Base-by-base conservation (phyloP, 192 early-diverging fungal species). In the Backusella parvicylindrica region DNA sequence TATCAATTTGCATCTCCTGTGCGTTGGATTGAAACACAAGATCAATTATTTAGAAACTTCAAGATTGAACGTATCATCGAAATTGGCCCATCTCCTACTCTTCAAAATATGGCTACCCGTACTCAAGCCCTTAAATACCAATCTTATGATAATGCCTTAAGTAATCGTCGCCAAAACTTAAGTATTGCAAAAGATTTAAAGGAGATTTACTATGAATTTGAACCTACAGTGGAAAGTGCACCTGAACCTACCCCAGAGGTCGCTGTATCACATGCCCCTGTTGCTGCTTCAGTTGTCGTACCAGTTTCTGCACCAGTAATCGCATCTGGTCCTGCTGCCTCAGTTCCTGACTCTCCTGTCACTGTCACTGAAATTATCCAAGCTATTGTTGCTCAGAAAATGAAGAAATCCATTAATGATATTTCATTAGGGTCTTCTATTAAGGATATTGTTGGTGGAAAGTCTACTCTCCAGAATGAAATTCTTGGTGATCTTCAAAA, bases 381-480 rank as follows among this genome's bases (percentile, higher is more conserved):
- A 60, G 91, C 87, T 65, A 81, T 97, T 50, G 91, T 97, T 80
- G 93, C 95, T 47, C 93, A 97, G 79, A 97, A 97, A 86, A 87
- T 97, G 47, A 95, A 95, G 86, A 94, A 95, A 79, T 76, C 91
- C 2, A 74, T 95, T 1, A 79, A 79, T 33, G 93, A 96, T 28
- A 81, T 98, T 43, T 82, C 91, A 15, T 83, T 89, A 31, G 73
- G 81, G 75, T 96, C 94, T 88, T 89, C 87, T 77, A 95, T 92
- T 88, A 97, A 96, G 84, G 95, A 98, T 71, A 89, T 98, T 49
- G 95, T 97, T 47, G 95, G 93, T 37, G 97, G 97, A 76, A 98
- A 98, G 82, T 95, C 94, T 18, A 98, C 97, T n/a, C 86, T 98
- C 21, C 96, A 98, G 77, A 98, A 98, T 85, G 97, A 98, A 77